Percentiles rank a stretch among this genome's conserved stretches.
Conservation (phyloP, 73 alveolate genomes). For the Durusdinium trenchii region DNA sequence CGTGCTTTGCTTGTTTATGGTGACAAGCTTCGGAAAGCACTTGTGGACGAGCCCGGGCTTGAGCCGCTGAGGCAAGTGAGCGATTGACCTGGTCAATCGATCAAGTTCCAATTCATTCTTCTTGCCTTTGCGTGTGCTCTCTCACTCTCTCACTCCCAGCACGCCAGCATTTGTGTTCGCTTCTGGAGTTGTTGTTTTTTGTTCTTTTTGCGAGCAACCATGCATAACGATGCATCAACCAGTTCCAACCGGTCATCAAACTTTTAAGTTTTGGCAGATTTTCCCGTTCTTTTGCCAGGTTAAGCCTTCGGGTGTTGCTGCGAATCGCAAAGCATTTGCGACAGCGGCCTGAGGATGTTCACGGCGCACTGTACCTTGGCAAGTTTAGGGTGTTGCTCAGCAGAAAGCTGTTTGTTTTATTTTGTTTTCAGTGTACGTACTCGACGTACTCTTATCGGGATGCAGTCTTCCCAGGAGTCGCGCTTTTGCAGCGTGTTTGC, state of each 20-base stretch:
- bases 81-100: too few relatives aligned
- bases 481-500: slow-evolving; percentile 50
- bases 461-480: slow-evolving; percentile 33
- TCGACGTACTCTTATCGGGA: background rate
- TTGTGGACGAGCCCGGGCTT: slow-evolving; percentile 57
- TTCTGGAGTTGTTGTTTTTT: background rate
- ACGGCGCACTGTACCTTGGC: slow-evolving; percentile 57
- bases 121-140: too few relatives aligned
- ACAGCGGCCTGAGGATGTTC: slow-evolving; percentile 78
- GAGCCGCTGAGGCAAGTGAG: slow-evolving; percentile 59
- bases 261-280: background rate
- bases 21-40: slow-evolving; percentile 43
- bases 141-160: too few relatives aligned
- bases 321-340: slow-evolving; percentile 56
- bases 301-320: slow-evolving; percentile 61
- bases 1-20: slow-evolving; percentile 48
- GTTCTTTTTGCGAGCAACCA: background rate
- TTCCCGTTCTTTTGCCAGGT: slow-evolving; percentile 1
- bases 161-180: too few relatives aligned
- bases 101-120: too few relatives aligned
- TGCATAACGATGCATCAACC: background rate
- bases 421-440: background rate
- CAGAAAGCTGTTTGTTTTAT: background rate
- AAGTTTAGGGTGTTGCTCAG: background rate
- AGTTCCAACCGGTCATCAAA: too few relatives aligned